Conservation (phyloP, 352 stramenopile genomes). For the Pythium aquatile region DNA sequence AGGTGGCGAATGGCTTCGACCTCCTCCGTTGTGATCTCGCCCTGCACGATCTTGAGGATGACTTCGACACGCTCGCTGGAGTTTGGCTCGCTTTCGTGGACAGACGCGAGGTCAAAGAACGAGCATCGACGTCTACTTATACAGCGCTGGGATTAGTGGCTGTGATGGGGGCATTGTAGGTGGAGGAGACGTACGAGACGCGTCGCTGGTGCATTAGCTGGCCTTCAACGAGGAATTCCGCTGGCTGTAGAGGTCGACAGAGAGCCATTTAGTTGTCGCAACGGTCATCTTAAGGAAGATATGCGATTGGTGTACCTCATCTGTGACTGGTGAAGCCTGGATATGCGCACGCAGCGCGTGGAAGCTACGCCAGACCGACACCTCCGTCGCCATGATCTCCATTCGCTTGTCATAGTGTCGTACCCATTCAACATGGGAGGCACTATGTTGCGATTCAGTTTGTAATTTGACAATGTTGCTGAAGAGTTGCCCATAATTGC, state of each 20-base stretch:
- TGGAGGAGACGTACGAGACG: conserved; percentile 48
- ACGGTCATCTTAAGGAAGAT: neutral
- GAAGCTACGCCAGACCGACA: conserved; percentile 43
- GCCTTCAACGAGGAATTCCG: conserved; percentile 57
- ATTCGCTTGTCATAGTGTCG: neutral
- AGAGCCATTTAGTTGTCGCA: neutral
- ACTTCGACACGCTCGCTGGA: conserved; percentile 54
- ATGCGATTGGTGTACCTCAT: conserved; percentile 13
- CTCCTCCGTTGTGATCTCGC: conserved; percentile 58
- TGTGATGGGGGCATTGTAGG: too few species aligned
- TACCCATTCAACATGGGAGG: conserved; percentile 6
- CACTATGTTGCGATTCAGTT: conserved; percentile 6
- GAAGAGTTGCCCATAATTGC: conserved; percentile 10
- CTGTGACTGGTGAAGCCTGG: conserved; percentile 26
- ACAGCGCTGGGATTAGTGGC: too few species aligned
- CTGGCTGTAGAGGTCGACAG: neutral
- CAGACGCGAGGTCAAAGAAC: conserved; percentile 69
- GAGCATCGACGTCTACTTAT: conserved; percentile 54
- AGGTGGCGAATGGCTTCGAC: conserved; percentile 59
- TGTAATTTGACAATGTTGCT: conserved; percentile 9
- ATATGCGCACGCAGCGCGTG: conserved; percentile 39
- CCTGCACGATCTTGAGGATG: conserved; percentile 75
- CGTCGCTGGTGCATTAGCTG: conserved; percentile 75
- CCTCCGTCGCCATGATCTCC: neutral
- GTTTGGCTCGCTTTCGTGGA: conserved; percentile 14